These are phyloP conservation scores for Vicia villosa DNA, from an alignment of 306 rosid genomes.

Conservation along the genomic window DNA sequence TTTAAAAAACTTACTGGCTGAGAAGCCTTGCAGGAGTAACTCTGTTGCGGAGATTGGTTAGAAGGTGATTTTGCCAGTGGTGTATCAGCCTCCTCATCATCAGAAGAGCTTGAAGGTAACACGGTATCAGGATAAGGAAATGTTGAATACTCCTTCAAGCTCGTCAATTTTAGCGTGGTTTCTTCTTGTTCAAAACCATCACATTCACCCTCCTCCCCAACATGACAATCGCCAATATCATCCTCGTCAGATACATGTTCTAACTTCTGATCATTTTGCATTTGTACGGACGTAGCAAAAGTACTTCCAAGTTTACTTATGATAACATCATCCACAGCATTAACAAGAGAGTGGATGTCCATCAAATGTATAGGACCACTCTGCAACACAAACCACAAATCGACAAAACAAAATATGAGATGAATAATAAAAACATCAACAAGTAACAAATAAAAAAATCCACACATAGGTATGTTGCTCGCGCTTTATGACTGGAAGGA, in stretches of 20 bases:
- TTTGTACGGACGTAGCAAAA: conserved; percentile 47
- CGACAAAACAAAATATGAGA: conserved; percentile 2
- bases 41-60: conserved; percentile 40
- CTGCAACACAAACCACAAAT: conserved; percentile 40
- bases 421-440: not conserved
- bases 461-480: not conserved
- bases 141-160: conserved; percentile 43
- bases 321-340: conserved; percentile 23
- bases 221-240: conserved; percentile 14
- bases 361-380: conserved; percentile 42
- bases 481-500: not conserved
- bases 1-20: conserved; percentile 53
- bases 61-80: conserved; percentile 32
- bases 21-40: conserved; percentile 46
- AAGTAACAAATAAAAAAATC: not conserved
- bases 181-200: conserved; percentile 18
- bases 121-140: conserved; percentile 46
- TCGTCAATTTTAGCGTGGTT: conserved; percentile 28
- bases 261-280: conserved; percentile 40
- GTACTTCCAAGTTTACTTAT: conserved; percentile 49
- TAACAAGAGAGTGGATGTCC: conserved; percentile 50
- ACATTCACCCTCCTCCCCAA: conserved; percentile 22
- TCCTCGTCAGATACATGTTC: conserved; percentile 35
- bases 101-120: conserved; percentile 41
- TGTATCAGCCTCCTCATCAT: conserved; percentile 41